Conservation (phyloP, 2,329 filamentous ascomycete species). For the Aspergillus luchuensis region DNA sequence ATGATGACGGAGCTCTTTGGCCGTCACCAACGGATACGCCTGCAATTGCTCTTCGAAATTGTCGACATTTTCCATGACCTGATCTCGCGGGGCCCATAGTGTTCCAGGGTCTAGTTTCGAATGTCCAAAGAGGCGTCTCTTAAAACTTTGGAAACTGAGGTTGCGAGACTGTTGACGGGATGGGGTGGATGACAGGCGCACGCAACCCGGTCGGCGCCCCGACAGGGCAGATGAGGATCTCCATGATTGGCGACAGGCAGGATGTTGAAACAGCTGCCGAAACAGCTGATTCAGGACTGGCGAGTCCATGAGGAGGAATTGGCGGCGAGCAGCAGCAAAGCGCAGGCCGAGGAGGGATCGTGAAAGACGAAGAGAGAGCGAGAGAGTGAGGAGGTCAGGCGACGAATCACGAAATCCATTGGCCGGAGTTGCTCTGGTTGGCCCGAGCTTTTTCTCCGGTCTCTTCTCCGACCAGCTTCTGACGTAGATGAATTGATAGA, state of each 20-base stretch:
- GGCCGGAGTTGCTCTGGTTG: constrained; percentile 25
- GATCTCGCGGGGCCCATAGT: too few relatives aligned
- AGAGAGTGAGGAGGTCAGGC: constrained; percentile 21
- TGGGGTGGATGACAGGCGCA: constrained; percentile 26
- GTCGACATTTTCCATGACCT: too few relatives aligned
- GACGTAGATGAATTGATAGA: neutral
- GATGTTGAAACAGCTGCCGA: constrained; percentile 79
- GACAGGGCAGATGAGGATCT: constrained; percentile 40
- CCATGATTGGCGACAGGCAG: constrained; percentile 59
- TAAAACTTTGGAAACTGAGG: too few relatives aligned
- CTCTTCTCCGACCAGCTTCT: neutral
- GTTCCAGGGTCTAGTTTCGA: too few relatives aligned
- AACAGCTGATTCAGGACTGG: constrained; percentile 77
- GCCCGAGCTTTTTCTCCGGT: constrained; percentile 41
- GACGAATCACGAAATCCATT: constrained; percentile 20
- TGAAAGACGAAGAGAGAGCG: constrained; percentile 14
- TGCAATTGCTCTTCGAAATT: constrained; percentile 78
- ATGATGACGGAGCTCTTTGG: constrained; percentile 71
- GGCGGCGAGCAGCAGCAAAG: constrained; percentile 10
- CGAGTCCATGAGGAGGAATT: constrained; percentile 70
- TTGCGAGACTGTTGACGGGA: constrained; percentile 36
- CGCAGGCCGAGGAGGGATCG: constrained; percentile 4
- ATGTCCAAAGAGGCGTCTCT: too few relatives aligned
- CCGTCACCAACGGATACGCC: constrained; percentile 80
- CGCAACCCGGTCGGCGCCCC: constrained; percentile 21